Evolutionary conservation across 495 filamentous ascomycete genomes (phyloP), one percentile per base, ranked within the genome.

Genomic region (Neurospora sp.): DNA sequence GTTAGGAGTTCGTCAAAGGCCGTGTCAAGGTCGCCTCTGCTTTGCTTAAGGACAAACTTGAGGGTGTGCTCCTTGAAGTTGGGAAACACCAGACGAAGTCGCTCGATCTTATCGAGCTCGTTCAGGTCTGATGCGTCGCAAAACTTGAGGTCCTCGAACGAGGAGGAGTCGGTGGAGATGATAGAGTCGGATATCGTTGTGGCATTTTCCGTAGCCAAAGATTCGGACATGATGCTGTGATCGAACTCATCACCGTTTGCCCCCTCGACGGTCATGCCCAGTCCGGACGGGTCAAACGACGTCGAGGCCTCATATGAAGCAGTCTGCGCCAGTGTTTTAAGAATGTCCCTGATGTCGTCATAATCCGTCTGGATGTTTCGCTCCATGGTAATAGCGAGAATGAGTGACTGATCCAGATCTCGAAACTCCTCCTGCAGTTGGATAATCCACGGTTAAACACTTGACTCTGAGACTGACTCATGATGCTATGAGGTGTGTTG

Each of bases 1-100:
- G 91, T 96, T 12, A 97, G 85, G 3, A 99, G 84, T 68, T 93
- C 90, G 78, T 99, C 94, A 74, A 96, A 90, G 2, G 94, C 88
- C 22, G 85, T 85, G n/a, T 85, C 85, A 22, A 90, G 84, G 77
- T 92, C 86, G 3, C 88, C 86, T 48, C 87, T 82, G 65, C 83
- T 87, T 74, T 92, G 91, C 76, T 88, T 87, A 68, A 98, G 81
- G 0, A 87, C 87, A 71, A 88, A 87, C 44, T 83, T 81, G 20
- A 97, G 85, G 65, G 91, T 89, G 73, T 91, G 89, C 1, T 78
- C 78, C 38, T 88, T 88, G 16, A 93, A 82, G 1, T 80, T 86
- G 9, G 90, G 88, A 77, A 98, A 97, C 80, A 96, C 93, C 22
- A 88, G 85, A 6, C 78, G 75, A 22, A 98, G 83, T 37, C 84